phyloP scores from a whole-genome alignment of 2,329 filamentous ascomycete genomes.

The Cercospora brassicicola region DNA sequence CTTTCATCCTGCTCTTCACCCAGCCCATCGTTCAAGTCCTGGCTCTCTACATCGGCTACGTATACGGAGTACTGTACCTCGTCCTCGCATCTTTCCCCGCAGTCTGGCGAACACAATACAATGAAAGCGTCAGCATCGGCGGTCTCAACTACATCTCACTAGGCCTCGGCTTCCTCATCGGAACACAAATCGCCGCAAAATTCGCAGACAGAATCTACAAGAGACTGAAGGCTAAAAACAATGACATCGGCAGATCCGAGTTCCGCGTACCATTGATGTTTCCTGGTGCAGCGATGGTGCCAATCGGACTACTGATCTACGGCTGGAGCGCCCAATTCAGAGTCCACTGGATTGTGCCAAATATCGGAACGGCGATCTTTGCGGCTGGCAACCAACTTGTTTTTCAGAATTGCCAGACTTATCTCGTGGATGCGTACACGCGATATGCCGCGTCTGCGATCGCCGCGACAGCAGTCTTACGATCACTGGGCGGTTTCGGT shows the following conservation, averaged over 20 bases:
- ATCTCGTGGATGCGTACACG: slow-evolving; percentile 59
- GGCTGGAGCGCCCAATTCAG: slow-evolving; percentile 58
- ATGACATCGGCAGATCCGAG: slow-evolving; percentile 43
- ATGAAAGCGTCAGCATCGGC: slow-evolving; percentile 33
- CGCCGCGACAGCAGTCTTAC: slow-evolving; percentile 57
- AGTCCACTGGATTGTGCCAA: slow-evolving; percentile 61
- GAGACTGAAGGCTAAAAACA: slow-evolving; percentile 41
- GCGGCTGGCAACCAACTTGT: slow-evolving; percentile 57
- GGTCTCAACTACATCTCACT: slow-evolving; percentile 52
- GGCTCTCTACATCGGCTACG: slow-evolving; percentile 42
- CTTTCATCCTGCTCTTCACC: slow-evolving; percentile 40
- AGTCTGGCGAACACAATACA: slow-evolving; percentile 36
- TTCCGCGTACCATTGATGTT: slow-evolving; percentile 57
- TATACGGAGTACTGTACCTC: slow-evolving; percentile 44
- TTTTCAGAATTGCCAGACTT: slow-evolving; percentile 62
- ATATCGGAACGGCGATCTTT: slow-evolving; percentile 59
- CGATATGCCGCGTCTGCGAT: slow-evolving; percentile 52
- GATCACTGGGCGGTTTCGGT: slow-evolving; percentile 58
- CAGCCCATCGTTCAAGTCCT: slow-evolving; percentile 43
- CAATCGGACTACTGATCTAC: slow-evolving; percentile 58
- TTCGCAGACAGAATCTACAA: slow-evolving; percentile 43
- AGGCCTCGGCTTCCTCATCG: slow-evolving; percentile 62
- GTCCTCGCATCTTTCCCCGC: slow-evolving; percentile 41
- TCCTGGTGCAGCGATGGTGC: slow-evolving; percentile 55
- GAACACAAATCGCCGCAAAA: slow-evolving; percentile 44